Base-by-base conservation (phyloP, 495 filamentous ascomycete genomes). In the Daldinia vernicosa region DNA sequence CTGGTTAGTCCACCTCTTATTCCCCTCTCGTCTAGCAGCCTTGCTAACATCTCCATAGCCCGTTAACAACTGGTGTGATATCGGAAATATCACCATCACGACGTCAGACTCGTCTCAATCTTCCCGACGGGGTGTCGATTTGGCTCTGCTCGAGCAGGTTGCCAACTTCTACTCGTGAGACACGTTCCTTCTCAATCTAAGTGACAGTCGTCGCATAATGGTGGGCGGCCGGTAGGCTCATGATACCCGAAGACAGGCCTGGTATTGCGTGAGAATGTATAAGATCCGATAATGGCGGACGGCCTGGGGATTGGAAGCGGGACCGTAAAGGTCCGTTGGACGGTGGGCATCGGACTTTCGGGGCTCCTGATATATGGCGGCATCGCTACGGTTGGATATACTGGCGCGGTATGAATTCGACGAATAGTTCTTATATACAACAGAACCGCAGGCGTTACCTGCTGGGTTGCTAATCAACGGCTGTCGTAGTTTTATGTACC, bases 11-110 rank as follows among this genome's bases (percentile, higher is more conserved):
- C 5, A 30, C 15, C 7, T 24, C n/a, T 30, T 22, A 22, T 30
- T 51, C 53, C 11, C 14, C 40, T 39, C 61, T 62, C 50, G 40
- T 51, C 7, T 59, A 52, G 11, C 33, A 14, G 33, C 54, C 37
- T 22, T 24, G 45, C 58, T 69, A 35, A 67, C 37, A 12, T 52
- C 24, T 63, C 27, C n/a, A 12, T 64, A 93, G 90, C 89, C 90
- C 43, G 83, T 94, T 61, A 91, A 90, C 63, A 85, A 89, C 67
- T 95, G 93, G 93, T 96, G 92, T 75, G 84, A 92, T 40, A 85
- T 90, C 32, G 89, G 89, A 47, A 87, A 86, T 27, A 33, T 72
- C n/a, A 69, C 70, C 8, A 72, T 72, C 33, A 62, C 68, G 24
- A 72, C 70, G 3, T 27, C 26, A 40, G 33, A 35, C 12, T 32